Evolutionary conservation across 1,139 yeast genomes (phyloP).

Genomic region (Scheffersomyces insectosa): DNA sequence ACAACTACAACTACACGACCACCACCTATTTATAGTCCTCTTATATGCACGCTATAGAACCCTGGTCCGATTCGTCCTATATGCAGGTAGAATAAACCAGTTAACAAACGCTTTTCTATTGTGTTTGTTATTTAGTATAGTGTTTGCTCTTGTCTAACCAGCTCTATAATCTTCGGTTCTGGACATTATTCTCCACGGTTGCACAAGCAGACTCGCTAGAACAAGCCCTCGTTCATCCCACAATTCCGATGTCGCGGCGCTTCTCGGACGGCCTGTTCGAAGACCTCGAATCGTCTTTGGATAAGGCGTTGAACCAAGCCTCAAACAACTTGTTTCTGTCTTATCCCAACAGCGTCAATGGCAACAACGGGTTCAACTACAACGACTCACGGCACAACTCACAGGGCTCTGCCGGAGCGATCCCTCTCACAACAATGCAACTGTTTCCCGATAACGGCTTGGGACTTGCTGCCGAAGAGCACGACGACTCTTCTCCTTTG

Average conservation of each 20-base stretch:
- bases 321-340: slow-evolving; percentile 28
- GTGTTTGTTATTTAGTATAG: too few relatives aligned
- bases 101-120: too few relatives aligned
- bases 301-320: slow-evolving; percentile 44
- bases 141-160: too few relatives aligned
- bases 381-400: slow-evolving; percentile 23
- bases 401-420: slow-evolving; percentile 27
- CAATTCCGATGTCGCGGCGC: slow-evolving; percentile 11
- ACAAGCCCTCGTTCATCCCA: too few relatives aligned
- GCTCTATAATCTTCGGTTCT: too few relatives aligned
- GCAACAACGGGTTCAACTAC: slow-evolving; percentile 7
- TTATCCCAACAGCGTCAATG: slow-evolving; percentile 12
- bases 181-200: too few relatives aligned
- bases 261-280: slow-evolving; percentile 35
- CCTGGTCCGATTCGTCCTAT: too few relatives aligned
- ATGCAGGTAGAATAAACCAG: too few relatives aligned
- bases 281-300: slow-evolving; percentile 45
- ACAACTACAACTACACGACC: too few relatives aligned
- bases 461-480: slow-evolving; percentile 5
- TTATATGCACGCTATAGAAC: too few relatives aligned
- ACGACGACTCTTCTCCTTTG: slow-evolving; percentile 31
- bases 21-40: too few relatives aligned
- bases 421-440: slow-evolving; percentile 28
- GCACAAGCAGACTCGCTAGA: too few relatives aligned
- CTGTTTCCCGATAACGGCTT: slow-evolving; percentile 8